Base-by-base conservation (phyloP, 257 asterid species). In the Nicotiana paniculata region DNA sequence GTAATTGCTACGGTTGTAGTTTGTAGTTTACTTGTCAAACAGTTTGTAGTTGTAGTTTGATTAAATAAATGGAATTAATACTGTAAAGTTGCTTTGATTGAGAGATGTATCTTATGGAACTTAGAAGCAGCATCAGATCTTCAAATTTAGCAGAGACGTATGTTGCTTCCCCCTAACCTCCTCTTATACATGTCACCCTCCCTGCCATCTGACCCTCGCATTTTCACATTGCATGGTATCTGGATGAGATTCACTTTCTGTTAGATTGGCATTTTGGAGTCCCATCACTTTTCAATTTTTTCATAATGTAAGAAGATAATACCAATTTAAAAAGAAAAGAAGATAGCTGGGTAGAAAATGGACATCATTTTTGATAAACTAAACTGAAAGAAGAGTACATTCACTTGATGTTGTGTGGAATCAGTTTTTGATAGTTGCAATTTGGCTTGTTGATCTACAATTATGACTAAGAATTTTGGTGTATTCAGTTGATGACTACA, bases 401-500 rank as follows among this genome's bases (percentile, higher is more conserved):
- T 28, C 62, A 48, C 63, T 74, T 75, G 16, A 75, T 28, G 62
- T 75, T 51, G 18, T 53, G 15, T 15, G 58, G 18, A 53, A 15
- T 12, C 6, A 11, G 17, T 53, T 53, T 15, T 15, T 53, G 18
- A 0, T 53, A 53, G 6, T 53, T 53, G 18, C 58, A 43, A 43
- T 43, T 43, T 43, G 79, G 79, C 39, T 75, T 48, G 24, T 46
- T 12, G 39, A 72, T 46, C 24, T 21, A 72, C 61, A 12, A 32
- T 21, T 46, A 24, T 72, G 78, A 24, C 78, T 46, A 21, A 2
- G n/a, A 21, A 53, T 26, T 76, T 59, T 77, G 58, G 64, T 53
- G 57, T 74, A 80, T 77, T 77, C 89, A 95, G 98, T 87, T 86
- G 97, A 91, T 37, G 91, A 90, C 69, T 94, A 93, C 89, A 88